phyloP scores from a whole-genome alignment of 768 basidiomycete genomes.

The Pleurotus djamor region DNA sequence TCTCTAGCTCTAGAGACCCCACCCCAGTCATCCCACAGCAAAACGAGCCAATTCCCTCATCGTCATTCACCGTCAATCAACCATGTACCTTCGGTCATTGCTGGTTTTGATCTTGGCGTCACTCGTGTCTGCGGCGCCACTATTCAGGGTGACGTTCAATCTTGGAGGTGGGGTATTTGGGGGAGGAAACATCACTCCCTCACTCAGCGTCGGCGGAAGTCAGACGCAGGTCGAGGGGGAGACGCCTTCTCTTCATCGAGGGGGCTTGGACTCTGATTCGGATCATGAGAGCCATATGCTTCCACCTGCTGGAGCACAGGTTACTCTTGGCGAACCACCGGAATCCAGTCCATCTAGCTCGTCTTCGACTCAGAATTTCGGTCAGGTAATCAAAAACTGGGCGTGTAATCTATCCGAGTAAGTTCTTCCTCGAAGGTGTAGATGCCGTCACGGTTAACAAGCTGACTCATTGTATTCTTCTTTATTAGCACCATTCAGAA shows the following conservation, averaged over 20 bases:
- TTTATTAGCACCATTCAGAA: background rate
- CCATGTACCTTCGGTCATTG: constrained; percentile 1
- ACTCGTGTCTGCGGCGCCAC: constrained; percentile 1
- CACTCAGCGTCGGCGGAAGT: background rate
- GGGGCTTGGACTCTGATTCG: constrained; percentile 5
- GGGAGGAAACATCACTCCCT: background rate
- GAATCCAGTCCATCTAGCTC: background rate
- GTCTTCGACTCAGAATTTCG: background rate
- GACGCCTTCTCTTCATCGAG: background rate
- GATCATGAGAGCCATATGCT: constrained; percentile 6
- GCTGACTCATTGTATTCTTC: background rate
- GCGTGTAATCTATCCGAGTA: background rate
- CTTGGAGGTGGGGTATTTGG: background rate
- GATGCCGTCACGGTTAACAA: background rate
- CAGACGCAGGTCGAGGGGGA: background rate
- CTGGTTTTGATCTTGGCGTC: constrained; percentile 5
- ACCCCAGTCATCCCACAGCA: background rate
- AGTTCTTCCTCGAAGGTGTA: background rate
- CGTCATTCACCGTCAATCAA: background rate
- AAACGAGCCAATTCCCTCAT: background rate
- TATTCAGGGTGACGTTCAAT: constrained; percentile 2
- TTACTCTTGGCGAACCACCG: background rate
- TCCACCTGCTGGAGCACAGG: constrained; percentile 2
- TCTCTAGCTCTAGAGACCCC: background rate
- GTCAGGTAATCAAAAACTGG: background rate